phyloP scores from a whole-genome alignment of 768 basidiomycete genomes.

The Neoboletus subvelutipes region DNA sequence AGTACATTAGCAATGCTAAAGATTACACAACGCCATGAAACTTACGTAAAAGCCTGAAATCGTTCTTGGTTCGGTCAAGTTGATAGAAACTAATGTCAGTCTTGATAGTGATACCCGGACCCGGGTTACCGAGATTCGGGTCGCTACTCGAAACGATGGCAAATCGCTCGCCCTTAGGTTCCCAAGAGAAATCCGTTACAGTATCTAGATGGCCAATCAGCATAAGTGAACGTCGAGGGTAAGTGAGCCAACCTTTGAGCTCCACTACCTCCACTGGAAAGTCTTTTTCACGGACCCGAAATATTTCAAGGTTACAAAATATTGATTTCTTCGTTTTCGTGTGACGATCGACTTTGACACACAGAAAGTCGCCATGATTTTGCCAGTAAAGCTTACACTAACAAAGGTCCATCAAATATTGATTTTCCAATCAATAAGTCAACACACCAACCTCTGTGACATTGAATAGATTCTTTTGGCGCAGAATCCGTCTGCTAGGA shows the following conservation, averaged over 20 bases:
- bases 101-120: slow-evolving; percentile 91
- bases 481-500: slow-evolving; percentile 77
- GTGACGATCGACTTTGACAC: slow-evolving; percentile 98
- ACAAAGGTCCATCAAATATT: slow-evolving; percentile 8
- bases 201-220: slow-evolving; percentile 56
- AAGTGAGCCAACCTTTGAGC: slow-evolving; percentile 69
- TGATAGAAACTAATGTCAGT: slow-evolving; percentile 97
- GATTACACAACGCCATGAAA: slow-evolving; percentile 5
- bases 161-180: slow-evolving; percentile 96
- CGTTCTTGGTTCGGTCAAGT: slow-evolving; percentile 87
- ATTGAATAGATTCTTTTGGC: slow-evolving; percentile 97
- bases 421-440: slow-evolving; percentile 1
- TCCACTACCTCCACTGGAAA: slow-evolving; percentile 97
- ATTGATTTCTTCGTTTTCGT: slow-evolving; percentile 98
- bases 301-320: slow-evolving; percentile 97
- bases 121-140: slow-evolving; percentile 88
- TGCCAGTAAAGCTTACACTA: slow-evolving; percentile 99
- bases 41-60: slow-evolving; percentile 88
- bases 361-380: slow-evolving; percentile 96
- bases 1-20: slow-evolving; percentile 7
- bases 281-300: slow-evolving; percentile 96
- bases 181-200: slow-evolving; percentile 97
- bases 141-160: slow-evolving; percentile 93
- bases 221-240: not conserved
- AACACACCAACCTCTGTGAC: slow-evolving; percentile 79